Evolutionary conservation across 345 rosid species (phyloP), one percentile per base, ranked within the genome.

Genomic region (Camelina sativa): DNA sequence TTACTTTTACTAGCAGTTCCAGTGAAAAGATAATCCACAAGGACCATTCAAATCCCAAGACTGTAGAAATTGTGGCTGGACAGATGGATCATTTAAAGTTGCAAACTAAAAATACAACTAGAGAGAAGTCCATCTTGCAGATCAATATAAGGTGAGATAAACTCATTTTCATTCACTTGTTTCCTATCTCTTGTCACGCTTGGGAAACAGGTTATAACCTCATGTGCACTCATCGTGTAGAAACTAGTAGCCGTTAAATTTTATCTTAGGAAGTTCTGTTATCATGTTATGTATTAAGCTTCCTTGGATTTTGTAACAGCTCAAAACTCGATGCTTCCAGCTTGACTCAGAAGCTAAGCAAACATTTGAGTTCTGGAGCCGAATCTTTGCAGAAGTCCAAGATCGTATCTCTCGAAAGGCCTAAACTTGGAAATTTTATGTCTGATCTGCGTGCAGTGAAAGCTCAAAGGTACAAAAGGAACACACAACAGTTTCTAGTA

Each of bases 381-480:
- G 84, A 80, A 78, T 69, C 83, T 53, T 46, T 64, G 62, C 71
- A 23, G 64, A 86, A 76, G 67, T 58, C 80, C 52, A 84, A 53
- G 82, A 22, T 65, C 9, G 32, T n/a, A 56, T 62, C 85, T 75
- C 55, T 77, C 51, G 86, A 85, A 73, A 84, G 76, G 59, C 76
- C 75, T 69, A 83, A 82, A 76, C 67, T 73, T 82, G 84, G n/a
- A 43, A 88, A 80, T 84, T 76, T 62, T 54, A 58, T 58, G 67
- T 57, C 84, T 73, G 84, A 81, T 81, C 54, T 78, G 62, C 83
- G 86, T 79, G 72, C 82, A 74, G 68, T 83, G 53, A 85, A 75
- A 72, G 75, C 30, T 65, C 81, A 61, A 59, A 84, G 91, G 97
- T 89, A 69, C 56, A 55, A 74, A 35, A 38, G 25, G 61, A 65